Evolutionary conservation across 805 yeast species (phyloP), one percentile per base, ranked within the genome.

Genomic region (Schizosaccharomyces lindneri): DNA sequence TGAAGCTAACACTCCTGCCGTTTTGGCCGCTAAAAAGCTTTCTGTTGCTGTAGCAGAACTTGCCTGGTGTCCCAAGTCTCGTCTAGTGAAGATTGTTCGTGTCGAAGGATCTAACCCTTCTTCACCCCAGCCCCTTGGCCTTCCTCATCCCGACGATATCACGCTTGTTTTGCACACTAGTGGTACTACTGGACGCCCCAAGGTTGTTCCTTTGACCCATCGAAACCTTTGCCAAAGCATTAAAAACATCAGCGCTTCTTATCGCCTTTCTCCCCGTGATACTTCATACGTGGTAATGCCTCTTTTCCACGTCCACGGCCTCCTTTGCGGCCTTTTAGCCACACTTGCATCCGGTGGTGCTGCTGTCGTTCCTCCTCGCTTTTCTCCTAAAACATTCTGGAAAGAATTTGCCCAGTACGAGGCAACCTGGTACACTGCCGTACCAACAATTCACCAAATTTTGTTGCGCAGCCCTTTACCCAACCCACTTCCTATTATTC

Each of bases 121-220:
- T 61, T 69, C 9, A 19, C 55, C 57, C 19, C 64, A 36, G 43
- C 55, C 66, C 27, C 60, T 63, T n/a, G 61, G 21, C 13, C 43
- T 55, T 48, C 69, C 81, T 2, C 64, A 69, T 17, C 76, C 80
- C 1, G 71, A 67, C 59, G 83, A 81, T 63, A 75, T 80, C 46
- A 87, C 87, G 2, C 71, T 83, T 69, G 80, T 83, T 31, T 71
- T 83, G 59, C 87, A 83, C 70, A 83, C 89, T 7, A 79, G 84
- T 59, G 89, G 89, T 39, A 83, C 88, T 7, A 83, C 88, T 1
- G 87, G 87, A 2, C 76, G 82, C 61, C 88, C 88, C 61, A 83
- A 83, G 69, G 83, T 85, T 7, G 88, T 83, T 1, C 87, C 88
- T 5, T 70, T 83, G 67, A 75, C 85, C 46, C 88, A 83, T 68